Evolutionary conservation across 768 basidiomycete genomes (phyloP).

Genomic region (Amanita exitialis): DNA sequence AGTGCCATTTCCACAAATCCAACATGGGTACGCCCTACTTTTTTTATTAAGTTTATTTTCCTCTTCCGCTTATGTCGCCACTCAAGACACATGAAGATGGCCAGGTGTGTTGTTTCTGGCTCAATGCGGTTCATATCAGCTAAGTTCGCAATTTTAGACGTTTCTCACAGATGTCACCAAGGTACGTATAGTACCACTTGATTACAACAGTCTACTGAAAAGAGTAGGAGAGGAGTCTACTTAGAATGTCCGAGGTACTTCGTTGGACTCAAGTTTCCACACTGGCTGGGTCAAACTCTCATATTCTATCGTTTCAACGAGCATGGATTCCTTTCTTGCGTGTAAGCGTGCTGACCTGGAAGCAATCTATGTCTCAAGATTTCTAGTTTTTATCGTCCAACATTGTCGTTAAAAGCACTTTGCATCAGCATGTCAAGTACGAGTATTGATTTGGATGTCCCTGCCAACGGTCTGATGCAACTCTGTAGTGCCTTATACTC

Average conservation of each 20-base stretch:
- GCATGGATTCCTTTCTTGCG: slow-evolving; percentile 45
- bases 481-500: slow-evolving; percentile 32
- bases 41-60: background rate
- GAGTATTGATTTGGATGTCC: slow-evolving; percentile 5
- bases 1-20: slow-evolving; percentile 28
- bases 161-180: slow-evolving; percentile 27
- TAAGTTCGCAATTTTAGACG: slow-evolving; percentile 17
- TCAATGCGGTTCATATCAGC: background rate
- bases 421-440: slow-evolving; percentile 42
- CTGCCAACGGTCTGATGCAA: slow-evolving; percentile 1
- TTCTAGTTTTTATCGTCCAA: slow-evolving; percentile 49
- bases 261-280: slow-evolving; percentile 31
- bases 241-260: slow-evolving; percentile 40
- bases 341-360: slow-evolving; percentile 17
- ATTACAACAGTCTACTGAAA: background rate
- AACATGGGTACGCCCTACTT: slow-evolving; percentile 27
- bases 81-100: slow-evolving; percentile 36
- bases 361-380: background rate
- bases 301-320: slow-evolving; percentile 46
- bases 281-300: slow-evolving; percentile 21
- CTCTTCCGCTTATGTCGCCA: slow-evolving; percentile 2
- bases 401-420: slow-evolving; percentile 46
- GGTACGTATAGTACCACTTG: slow-evolving; percentile 16
- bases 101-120: slow-evolving; percentile 26
- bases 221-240: slow-evolving; percentile 36